phyloP scores from a whole-genome alignment of 768 basidiomycete species.

The Leccinellum albellum region DNA sequence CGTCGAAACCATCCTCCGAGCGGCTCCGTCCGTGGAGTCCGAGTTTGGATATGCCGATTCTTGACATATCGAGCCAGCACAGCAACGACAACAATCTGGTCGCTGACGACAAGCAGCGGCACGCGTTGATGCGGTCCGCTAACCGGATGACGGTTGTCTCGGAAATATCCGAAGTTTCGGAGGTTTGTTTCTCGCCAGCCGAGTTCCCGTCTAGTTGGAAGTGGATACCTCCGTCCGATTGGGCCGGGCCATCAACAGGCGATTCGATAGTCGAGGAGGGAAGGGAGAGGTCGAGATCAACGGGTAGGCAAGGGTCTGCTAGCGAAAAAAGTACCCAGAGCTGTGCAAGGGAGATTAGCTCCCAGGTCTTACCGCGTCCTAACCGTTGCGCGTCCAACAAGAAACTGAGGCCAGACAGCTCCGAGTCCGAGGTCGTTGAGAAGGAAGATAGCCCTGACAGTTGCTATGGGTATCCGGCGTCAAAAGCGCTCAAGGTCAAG shows the following conservation, averaged over 20 bases:
- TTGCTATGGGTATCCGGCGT: background rate
- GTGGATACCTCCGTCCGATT: slow-evolving; percentile 25
- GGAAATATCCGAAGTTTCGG: background rate
- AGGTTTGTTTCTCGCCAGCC: background rate
- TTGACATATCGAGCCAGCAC: background rate
- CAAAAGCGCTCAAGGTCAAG: slow-evolving; percentile 15
- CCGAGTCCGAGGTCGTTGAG: background rate
- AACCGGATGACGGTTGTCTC: background rate
- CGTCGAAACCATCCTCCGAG: background rate
- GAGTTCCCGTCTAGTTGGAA: background rate
- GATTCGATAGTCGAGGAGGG: background rate
- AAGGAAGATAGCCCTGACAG: background rate
- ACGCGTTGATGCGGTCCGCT: background rate
- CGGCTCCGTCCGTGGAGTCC: background rate
- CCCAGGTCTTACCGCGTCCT: background rate
- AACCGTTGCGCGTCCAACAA: background rate
- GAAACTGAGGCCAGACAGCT: background rate
- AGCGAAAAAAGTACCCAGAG: slow-evolving; percentile 2
- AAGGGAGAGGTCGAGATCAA: background rate
- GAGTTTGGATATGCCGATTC: background rate
- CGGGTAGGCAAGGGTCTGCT: background rate
- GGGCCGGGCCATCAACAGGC: slow-evolving; percentile 19
- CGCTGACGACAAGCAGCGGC: background rate
- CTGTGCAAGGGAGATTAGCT: background rate
- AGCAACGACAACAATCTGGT: background rate